Evolutionary conservation across 768 basidiomycete genomes (phyloP), one percentile per base, ranked within the genome.

Genomic region (Agaricus sinodeliciosus): DNA sequence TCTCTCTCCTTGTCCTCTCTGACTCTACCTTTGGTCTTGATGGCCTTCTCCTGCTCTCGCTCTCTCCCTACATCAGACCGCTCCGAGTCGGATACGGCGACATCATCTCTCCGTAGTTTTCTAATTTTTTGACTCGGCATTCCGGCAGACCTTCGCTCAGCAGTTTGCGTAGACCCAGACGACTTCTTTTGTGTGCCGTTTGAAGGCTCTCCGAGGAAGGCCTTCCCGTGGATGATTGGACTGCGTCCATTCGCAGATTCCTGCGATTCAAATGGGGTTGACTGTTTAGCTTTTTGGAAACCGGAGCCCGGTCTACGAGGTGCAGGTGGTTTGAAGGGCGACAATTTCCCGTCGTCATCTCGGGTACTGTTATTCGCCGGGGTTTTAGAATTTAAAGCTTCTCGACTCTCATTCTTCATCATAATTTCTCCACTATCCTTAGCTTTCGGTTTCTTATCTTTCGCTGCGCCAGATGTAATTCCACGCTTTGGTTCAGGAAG

Each of bases 371-470:
- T 1, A 25, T 52, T 62, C 31, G 50, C 41, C 34, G 64, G 44
- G 7, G 39, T 36, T 7, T 46, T 37, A 18, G 45, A 49, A 16
- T 58, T 63, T 2, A 62, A 53, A n/a, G 65, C 60, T 44, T 64
- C 68, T 12, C 63, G 57, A 45, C 70, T 62, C 68, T 82, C 78
- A 57, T 81, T 76, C 63, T 75, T 80, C 64, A 76, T 72, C 57
- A 60, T 64, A 27, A 77, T 68, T 57, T 74, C 72, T 2, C 4
- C 65, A 57, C 55, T 71, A 73, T 22, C 63, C 61, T 53, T 76
- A 70, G 43, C 67, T 49, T 63, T 75, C 77, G 52, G 76, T 65
- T 70, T 78, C 69, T 73, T 78, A 27, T 71, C 70, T 48, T 76
- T 82, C 36, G 65, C 58, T 16, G 79, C 77, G 42, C 70, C 74